Base-by-base conservation (phyloP, 257 asterid genomes). In the Coffea eugenioides region DNA sequence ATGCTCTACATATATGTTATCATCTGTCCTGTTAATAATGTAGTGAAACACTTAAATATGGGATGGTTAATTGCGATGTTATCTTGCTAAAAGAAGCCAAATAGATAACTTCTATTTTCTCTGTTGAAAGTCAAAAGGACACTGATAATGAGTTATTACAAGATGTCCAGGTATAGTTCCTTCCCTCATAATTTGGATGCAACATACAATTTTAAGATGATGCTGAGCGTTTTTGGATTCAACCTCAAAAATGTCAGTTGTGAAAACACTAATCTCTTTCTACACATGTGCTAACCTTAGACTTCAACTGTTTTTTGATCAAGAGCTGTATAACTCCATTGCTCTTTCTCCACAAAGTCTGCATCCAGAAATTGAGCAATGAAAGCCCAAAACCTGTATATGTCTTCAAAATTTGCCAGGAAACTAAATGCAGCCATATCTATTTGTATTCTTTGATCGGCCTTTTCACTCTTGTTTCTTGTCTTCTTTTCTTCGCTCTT, bases 311-410 rank as follows among this genome's bases (percentile, higher is more conserved):
- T 93, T 81, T 89, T 91, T 57, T 93, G 96, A 87, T 93, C 89
- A 80, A 93, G 89, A 23, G 97, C 90, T 3, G 95, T 91, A 74
- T 95, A 95, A 77, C 99, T 91, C 99, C 99, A 95, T 14, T 93
- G 85, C 86, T 95, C 98, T 90, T 93, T 95, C 86, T 95, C 97
- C 66, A 93, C 96, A 74, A 90, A 95, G 73, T 95, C 99, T 5
- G 97, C 98, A 79, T 93, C 99, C 71, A 95, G 88, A 73, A 95
- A 95, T 86, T 84, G 95, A 23, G 97, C 96, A 18, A 95, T 69
- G 70, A 95, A 95, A 56, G 90, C 89, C 99, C 99, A 95, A 21
- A 95, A 88, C 86, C 84, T 82, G 82, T 93, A 92, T 8, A 87
- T 89, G 79, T 93, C 99, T 80, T 93, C 96, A 20, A 95, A 93